Evolutionary conservation across 495 filamentous ascomycete species (phyloP).

Genomic region (Aspergillus diversus): DNA sequence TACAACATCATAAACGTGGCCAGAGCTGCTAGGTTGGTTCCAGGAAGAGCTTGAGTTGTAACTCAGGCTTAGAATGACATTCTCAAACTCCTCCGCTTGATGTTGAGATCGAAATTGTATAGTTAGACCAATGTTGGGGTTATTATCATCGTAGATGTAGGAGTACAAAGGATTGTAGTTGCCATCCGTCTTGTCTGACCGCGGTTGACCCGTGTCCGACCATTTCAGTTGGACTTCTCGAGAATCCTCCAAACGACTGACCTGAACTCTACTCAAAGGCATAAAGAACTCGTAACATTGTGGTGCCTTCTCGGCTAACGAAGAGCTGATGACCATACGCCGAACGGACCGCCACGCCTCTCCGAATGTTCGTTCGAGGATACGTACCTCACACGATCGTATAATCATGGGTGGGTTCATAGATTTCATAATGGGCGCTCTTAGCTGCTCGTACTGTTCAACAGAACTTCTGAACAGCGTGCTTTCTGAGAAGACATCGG

Average conservation of each 20-base stretch:
- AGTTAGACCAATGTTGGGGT: constrained; percentile 39
- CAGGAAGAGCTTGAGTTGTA: constrained; percentile 33
- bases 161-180: constrained; percentile 40
- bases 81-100: constrained; percentile 39
- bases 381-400: constrained; percentile 45
- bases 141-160: constrained; percentile 42
- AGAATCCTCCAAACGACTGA: constrained; percentile 34
- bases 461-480: constrained; percentile 40
- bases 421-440: constrained; percentile 38
- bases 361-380: constrained; percentile 41
- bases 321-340: constrained; percentile 46
- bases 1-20: constrained; percentile 38
- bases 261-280: constrained; percentile 41
- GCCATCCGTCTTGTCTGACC: constrained; percentile 37
- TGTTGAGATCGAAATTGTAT: constrained; percentile 34
- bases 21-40: constrained; percentile 31
- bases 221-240: constrained; percentile 42
- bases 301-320: constrained; percentile 37
- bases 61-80: constrained; percentile 30
- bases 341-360: constrained; percentile 45
- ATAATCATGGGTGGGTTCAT: constrained; percentile 35
- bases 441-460: constrained; percentile 39
- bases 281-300: constrained; percentile 43
- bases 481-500: constrained; percentile 38
- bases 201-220: constrained; percentile 46